Percentiles rank a stretch among this genome's conserved stretches.
Conservation (phyloP, 2,329 filamentous ascomycete genomes). For the Trichoderma sp. region DNA sequence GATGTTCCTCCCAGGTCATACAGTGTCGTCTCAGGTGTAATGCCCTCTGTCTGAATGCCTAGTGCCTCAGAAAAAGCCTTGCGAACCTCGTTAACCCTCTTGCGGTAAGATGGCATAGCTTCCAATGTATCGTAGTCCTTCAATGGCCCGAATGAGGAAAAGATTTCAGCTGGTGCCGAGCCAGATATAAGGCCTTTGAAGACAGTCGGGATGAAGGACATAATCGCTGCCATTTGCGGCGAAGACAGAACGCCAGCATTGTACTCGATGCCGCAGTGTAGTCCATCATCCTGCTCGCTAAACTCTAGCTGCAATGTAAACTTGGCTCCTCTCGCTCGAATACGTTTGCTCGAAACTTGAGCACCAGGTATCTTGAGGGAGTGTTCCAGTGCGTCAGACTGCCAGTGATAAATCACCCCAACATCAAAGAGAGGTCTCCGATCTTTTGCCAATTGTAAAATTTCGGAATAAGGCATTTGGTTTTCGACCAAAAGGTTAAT, state of each 20-base stretch:
- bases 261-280: neutral
- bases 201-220: neutral
- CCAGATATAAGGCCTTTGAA: neutral
- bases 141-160: neutral
- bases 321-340: neutral
- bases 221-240: neutral
- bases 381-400: neutral
- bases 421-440: neutral
- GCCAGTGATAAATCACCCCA: neutral
- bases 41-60: neutral
- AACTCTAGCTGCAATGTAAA: constrained; percentile 1
- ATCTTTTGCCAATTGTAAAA: neutral
- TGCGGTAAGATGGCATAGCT: neutral
- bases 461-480: neutral
- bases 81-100: neutral
- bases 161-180: neutral
- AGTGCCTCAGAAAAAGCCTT: neutral
- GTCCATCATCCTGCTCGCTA: neutral
- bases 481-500: neutral
- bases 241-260: neutral
- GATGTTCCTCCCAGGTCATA: neutral
- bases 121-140: neutral
- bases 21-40: neutral
- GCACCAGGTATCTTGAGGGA: neutral
- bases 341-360: neutral